Conservation (phyloP, 2,329 filamentous ascomycete species). For the Aspergillus tubingensis region DNA sequence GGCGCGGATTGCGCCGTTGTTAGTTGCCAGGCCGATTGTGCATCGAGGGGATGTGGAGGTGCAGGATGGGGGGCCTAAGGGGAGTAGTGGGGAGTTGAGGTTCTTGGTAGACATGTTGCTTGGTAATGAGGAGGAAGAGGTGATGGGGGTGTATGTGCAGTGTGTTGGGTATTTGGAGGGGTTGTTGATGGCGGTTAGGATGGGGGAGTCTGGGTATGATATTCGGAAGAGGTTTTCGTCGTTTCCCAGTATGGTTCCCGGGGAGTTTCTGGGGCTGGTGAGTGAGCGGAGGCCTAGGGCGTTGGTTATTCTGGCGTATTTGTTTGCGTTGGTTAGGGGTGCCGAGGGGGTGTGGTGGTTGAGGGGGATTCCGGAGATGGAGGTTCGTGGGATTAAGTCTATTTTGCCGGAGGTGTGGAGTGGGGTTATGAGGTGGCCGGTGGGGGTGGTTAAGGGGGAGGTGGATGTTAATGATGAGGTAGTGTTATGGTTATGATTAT, state of each 20-base stretch:
- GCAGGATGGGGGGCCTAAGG: background rate
- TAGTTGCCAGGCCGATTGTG: background rate
- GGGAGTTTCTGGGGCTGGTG: background rate
- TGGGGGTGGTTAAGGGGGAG: background rate
- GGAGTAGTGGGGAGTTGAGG: background rate
- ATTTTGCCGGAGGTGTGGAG: background rate
- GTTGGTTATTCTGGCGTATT: background rate
- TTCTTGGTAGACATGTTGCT: background rate
- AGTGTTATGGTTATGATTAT: background rate
- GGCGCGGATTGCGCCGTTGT: background rate
- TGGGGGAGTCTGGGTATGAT: background rate
- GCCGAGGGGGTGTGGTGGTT: background rate
- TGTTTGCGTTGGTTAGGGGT: background rate
- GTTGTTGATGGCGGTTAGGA: background rate
- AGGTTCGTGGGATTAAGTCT: background rate
- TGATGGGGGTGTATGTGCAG: background rate
- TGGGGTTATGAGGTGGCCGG: background rate
- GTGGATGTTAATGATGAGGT: background rate
- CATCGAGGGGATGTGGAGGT: background rate
- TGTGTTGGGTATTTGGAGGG: background rate
- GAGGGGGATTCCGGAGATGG: background rate
- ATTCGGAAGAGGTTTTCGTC: background rate
- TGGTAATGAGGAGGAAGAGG: background rate
- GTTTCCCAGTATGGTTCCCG: background rate
- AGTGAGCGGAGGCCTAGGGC: background rate